phyloP scores from a whole-genome alignment of 805 yeast species.

The Metschnikowia cerradonensis region DNA sequence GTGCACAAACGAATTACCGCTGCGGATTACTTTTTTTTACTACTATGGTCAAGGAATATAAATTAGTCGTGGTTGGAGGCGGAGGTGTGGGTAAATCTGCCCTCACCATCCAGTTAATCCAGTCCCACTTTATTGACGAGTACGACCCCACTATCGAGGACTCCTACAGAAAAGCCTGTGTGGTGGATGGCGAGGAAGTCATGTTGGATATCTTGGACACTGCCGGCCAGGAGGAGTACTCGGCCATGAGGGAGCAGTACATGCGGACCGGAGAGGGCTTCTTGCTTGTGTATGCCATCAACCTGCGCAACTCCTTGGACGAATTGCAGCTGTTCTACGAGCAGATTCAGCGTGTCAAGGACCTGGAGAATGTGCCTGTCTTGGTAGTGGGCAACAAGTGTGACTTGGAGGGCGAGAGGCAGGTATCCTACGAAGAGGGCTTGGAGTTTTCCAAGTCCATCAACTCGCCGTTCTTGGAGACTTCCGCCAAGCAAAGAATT shows the following conservation, averaged over 20 bases:
- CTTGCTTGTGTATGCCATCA: constrained; percentile 81
- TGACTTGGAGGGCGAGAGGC: constrained; percentile 73
- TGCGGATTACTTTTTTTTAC: background rate
- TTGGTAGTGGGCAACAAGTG: constrained; percentile 75
- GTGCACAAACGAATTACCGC: background rate
- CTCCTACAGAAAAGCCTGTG: constrained; percentile 82
- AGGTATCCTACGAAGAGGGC: constrained; percentile 68
- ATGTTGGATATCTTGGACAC: constrained; percentile 84
- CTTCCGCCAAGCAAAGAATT: constrained; percentile 86
- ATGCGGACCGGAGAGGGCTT: constrained; percentile 97
- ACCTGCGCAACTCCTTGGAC: constrained; percentile 79
- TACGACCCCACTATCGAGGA: constrained; percentile 98
- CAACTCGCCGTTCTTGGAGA: constrained; percentile 76
- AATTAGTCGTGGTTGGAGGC: constrained; percentile 95
- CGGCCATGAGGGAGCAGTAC: constrained; percentile 81
- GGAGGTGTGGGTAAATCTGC: constrained; percentile 99
- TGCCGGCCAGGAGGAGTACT: constrained; percentile 97
- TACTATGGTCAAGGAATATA: constrained; percentile 63
- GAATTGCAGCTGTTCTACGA: constrained; percentile 76
- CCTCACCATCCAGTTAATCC: constrained; percentile 89
- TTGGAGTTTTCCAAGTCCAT: constrained; percentile 57
- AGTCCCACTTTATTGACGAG: constrained; percentile 93
- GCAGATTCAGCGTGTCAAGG: constrained; percentile 76
- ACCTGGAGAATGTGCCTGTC: constrained; percentile 69
- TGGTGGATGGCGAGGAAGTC: constrained; percentile 67